Conservation (phyloP, 2,329 filamentous ascomycete genomes). For the Penicillium sp. region DNA sequence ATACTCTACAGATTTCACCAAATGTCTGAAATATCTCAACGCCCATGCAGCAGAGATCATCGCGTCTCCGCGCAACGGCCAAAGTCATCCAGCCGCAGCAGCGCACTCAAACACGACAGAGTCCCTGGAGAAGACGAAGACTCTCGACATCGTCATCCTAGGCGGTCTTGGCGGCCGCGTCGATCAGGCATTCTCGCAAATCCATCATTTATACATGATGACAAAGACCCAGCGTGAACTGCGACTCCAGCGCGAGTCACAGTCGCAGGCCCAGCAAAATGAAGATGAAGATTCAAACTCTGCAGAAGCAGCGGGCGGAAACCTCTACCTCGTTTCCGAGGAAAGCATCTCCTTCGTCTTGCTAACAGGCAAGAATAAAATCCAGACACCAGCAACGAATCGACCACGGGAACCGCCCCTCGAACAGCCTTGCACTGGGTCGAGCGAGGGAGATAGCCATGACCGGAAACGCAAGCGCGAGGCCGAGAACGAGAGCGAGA, state of each 20-base stretch:
- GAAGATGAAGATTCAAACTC: background rate
- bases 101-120: too few relatives aligned
- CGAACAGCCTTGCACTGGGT: too few relatives aligned
- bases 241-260: too few relatives aligned
- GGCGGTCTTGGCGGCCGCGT: conserved; percentile 88
- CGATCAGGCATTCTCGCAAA: conserved; percentile 86
- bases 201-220: conserved; percentile 76
- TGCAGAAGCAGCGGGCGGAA: conserved; percentile 45
- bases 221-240: conserved; percentile 38
- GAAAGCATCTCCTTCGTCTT: conserved; percentile 83
- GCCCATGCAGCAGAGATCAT: conserved; percentile 33
- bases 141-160: conserved; percentile 72
- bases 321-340: conserved; percentile 79
- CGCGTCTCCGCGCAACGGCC: conserved; percentile 15
- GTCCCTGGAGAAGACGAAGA: background rate
- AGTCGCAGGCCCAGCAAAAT: too few relatives aligned
- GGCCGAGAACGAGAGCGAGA: conserved; percentile 12
- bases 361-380: conserved; percentile 67
- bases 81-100: too few relatives aligned
- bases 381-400: conserved; percentile 62
- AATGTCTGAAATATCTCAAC: conserved; percentile 70
- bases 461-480: background rate
- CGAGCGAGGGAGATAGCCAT: background rate
- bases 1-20: conserved; percentile 88
- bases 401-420: too few relatives aligned